Conservation (phyloP, 2,329 filamentous ascomycete species). For the Botrytis aclada region DNA sequence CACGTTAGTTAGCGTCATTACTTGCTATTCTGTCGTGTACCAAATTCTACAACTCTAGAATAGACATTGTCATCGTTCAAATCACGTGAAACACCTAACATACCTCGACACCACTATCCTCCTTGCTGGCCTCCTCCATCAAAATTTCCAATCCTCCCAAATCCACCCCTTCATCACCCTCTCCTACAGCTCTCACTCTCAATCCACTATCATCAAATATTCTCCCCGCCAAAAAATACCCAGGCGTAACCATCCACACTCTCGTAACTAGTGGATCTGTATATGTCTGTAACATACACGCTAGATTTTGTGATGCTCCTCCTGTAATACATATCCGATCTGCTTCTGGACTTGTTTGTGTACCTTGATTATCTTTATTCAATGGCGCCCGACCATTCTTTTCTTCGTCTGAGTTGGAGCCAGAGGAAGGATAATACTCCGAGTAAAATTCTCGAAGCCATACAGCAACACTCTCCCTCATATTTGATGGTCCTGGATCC, state of each 20-base stretch:
- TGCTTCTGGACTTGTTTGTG: background rate
- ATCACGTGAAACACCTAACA: background rate
- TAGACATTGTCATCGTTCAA: background rate
- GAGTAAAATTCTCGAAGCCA: conserved; percentile 61
- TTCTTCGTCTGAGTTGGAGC: background rate
- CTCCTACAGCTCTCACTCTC: conserved; percentile 65
- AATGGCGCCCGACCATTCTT: background rate
- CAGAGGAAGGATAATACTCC: background rate
- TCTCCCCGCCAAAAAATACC: conserved; percentile 80
- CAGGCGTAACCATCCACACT: conserved; percentile 78
- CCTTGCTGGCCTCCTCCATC: conserved; percentile 23
- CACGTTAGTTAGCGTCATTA: background rate
- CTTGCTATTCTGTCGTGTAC: background rate
- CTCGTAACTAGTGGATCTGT: conserved; percentile 75
- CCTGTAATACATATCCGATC: conserved; percentile 76
- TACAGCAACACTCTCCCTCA: conserved; percentile 63
- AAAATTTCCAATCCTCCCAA: conserved; percentile 53
- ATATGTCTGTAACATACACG: conserved; percentile 73
- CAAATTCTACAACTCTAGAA: background rate
- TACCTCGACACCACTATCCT: conserved; percentile 15
- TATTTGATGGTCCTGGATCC: conserved; percentile 68
- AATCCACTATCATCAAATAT: conserved; percentile 84
- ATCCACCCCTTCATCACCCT: conserved; percentile 76
- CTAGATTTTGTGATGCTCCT: conserved; percentile 80
- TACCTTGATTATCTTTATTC: conserved; percentile 1